Percentiles rank a stretch among this genome's conserved stretches.
phyloP scores from a whole-genome alignment of 176 grass and related monocot species.

The Cenchrus americanus region DNA sequence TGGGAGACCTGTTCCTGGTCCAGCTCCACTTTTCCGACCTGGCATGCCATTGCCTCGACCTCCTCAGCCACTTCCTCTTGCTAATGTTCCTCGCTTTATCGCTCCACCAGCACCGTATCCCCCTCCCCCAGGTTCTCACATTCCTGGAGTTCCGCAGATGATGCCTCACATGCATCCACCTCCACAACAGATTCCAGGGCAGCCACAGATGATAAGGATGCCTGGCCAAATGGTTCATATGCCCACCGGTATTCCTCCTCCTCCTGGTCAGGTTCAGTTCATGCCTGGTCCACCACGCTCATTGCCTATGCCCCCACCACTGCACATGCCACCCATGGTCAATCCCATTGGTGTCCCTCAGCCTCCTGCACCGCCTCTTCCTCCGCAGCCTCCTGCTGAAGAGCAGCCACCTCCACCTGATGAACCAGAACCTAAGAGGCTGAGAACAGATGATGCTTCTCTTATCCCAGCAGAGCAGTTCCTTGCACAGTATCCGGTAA shows the following conservation, averaged over 20 bases:
- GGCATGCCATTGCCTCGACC: slow-evolving; percentile 63
- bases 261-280: slow-evolving; percentile 73
- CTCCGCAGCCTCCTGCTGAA: slow-evolving; percentile 87
- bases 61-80: slow-evolving; percentile 74
- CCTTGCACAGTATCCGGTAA: slow-evolving; percentile 85
- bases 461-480: slow-evolving; percentile 90
- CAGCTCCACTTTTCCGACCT: slow-evolving; percentile 68
- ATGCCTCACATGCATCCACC: slow-evolving; percentile 60
- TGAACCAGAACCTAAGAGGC: slow-evolving; percentile 95
- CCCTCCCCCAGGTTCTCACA: slow-evolving; percentile 29
- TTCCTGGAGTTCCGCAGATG: slow-evolving; percentile 59
- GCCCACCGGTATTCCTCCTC: slow-evolving; percentile 64
- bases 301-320: slow-evolving; percentile 60
- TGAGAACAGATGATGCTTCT: slow-evolving; percentile 76
- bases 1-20: slow-evolving; percentile 53
- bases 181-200: slow-evolving; percentile 65
- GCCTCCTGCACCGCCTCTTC: slow-evolving; percentile 61
- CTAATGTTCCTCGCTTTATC: slow-evolving; percentile 79
- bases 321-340: slow-evolving; percentile 58
- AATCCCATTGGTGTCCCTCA: slow-evolving; percentile 68
- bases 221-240: slow-evolving; percentile 45
- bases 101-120: background rate
- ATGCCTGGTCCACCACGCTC: slow-evolving; percentile 55
- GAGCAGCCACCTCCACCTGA: slow-evolving; percentile 88
- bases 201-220: slow-evolving; percentile 61